These are phyloP conservation scores for Fusarium circinatum DNA, from an alignment of 2,329 filamentous ascomycete species.

Conservation along the genomic window DNA sequence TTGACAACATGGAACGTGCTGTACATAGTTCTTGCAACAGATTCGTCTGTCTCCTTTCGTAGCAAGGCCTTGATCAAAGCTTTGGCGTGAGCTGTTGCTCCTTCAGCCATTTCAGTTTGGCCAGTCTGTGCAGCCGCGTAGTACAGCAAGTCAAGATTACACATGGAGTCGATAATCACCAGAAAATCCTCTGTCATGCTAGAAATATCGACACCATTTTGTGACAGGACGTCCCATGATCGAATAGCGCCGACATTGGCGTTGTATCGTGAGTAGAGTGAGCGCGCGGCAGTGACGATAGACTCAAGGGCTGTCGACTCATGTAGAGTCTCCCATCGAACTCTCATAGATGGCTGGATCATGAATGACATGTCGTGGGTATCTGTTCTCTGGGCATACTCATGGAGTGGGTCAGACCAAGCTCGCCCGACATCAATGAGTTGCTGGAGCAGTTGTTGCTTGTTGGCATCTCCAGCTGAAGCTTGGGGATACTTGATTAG, in stretches of 20 bases:
- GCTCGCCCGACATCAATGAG: conserved; percentile 33
- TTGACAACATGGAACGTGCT: conserved; percentile 61
- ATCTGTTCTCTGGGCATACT: conserved; percentile 52
- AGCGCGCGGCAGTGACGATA: conserved; percentile 56
- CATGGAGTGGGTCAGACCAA: conserved; percentile 51
- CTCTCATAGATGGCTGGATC: conserved; percentile 59
- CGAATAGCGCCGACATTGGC: conserved; percentile 57
- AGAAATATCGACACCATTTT: conserved; percentile 46
- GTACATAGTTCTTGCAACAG: conserved; percentile 39
- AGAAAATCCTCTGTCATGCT: conserved; percentile 50
- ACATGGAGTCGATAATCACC: conserved; percentile 57
- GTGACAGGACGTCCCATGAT: conserved; percentile 56
- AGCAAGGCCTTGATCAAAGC: conserved; percentile 54
- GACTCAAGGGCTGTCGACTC: conserved; percentile 52
- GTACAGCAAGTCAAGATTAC: conserved; percentile 52
- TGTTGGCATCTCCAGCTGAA: conserved; percentile 14
- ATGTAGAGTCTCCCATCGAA: conserved; percentile 58
- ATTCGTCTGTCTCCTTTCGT: conserved; percentile 46
- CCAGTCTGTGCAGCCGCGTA: conserved; percentile 49
- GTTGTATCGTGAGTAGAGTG: conserved; percentile 56
- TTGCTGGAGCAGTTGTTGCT: conserved; percentile 38
- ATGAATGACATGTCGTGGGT: conserved; percentile 67
- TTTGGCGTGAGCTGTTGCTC: conserved; percentile 53
- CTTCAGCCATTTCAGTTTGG: conserved; percentile 38
- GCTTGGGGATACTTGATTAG: conserved; percentile 46